phyloP scores from a whole-genome alignment of 306 rosid genomes.

The Ammopiptanthus mongolicus region DNA sequence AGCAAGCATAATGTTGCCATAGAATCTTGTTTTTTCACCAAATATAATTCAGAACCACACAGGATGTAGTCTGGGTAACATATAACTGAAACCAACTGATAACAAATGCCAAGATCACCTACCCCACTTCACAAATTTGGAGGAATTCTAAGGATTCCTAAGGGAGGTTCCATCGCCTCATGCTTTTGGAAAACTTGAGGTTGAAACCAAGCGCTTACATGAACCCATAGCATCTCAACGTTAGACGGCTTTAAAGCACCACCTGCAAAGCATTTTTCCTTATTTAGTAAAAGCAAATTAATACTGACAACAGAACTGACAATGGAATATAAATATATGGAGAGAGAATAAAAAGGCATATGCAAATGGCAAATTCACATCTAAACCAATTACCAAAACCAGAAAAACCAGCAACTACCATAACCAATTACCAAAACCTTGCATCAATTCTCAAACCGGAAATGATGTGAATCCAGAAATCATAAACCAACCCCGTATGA shows the following conservation, averaged over 20 bases:
- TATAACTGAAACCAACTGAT: conserved; percentile 11
- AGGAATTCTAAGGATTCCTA: conserved; percentile 83
- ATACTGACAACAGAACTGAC: neutral
- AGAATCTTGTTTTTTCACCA: too few relatives aligned
- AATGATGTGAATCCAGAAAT: too few relatives aligned
- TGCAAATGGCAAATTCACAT: neutral
- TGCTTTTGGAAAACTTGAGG: conserved; percentile 79
- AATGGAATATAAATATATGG: neutral
- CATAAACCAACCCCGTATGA: too few relatives aligned
- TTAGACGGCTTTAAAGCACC: conserved; percentile 98
- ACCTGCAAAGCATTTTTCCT: conserved; percentile 45
- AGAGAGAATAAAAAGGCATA: neutral
- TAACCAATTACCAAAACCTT: too few relatives aligned
- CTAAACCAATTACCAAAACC: too few relatives aligned
- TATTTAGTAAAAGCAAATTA: conserved; percentile 11
- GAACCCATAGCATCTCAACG: conserved; percentile 86
- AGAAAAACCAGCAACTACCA: too few relatives aligned
- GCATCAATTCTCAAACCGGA: too few relatives aligned
- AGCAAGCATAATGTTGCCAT: too few relatives aligned
- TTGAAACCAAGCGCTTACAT: conserved; percentile 95
- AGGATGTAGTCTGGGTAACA: neutral
- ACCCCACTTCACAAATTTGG: conserved; percentile 50
- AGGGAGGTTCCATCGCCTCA: conserved; percentile 91
- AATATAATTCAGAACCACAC: neutral
- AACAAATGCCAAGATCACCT: conserved; percentile 12